Percentiles rank a stretch among this genome's conserved stretches.
Evolutionary conservation across 495 filamentous ascomycete species (phyloP).

Genomic region (Penicillium simplicissimum): DNA sequence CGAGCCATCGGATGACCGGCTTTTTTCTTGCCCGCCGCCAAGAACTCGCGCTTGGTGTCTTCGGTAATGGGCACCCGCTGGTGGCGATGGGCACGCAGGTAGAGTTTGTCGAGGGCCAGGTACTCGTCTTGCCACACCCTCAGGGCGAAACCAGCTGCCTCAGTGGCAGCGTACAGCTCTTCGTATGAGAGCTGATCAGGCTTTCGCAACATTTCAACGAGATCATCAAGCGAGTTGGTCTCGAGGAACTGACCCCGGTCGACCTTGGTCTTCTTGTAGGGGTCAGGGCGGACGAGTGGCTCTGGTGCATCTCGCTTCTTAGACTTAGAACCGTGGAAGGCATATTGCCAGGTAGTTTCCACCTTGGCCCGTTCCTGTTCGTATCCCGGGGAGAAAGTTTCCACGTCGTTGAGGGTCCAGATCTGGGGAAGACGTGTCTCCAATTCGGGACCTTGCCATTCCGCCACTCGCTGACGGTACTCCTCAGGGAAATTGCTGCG

Average conservation of each 20-base stretch:
- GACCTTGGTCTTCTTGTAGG: conserved; percentile 38
- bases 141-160: conserved; percentile 54
- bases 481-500: conserved; percentile 24
- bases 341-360: conserved; percentile 33
- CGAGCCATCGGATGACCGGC: conserved; percentile 20
- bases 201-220: conserved; percentile 39
- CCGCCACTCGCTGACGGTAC: conserved; percentile 18
- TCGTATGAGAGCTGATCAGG: conserved; percentile 39
- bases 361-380: conserved; percentile 30
- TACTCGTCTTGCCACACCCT: conserved; percentile 65
- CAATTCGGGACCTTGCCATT: conserved; percentile 36
- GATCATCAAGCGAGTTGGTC: conserved; percentile 34
- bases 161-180: conserved; percentile 54
- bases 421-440: conserved; percentile 59
- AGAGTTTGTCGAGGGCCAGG: conserved; percentile 56
- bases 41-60: conserved; percentile 21
- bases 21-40: conserved; percentile 23
- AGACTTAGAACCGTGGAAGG: conserved; percentile 36
- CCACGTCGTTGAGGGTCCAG: conserved; percentile 58
- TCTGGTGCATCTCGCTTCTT: conserved; percentile 49
- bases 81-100: conserved; percentile 50
- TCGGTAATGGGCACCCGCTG: conserved; percentile 13
- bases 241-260: conserved; percentile 49
- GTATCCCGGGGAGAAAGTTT: conserved; percentile 46
- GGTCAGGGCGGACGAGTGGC: conserved; percentile 45